Base-by-base conservation (phyloP, 2,329 filamentous ascomycete species). In the Cladosporium colombiae region DNA sequence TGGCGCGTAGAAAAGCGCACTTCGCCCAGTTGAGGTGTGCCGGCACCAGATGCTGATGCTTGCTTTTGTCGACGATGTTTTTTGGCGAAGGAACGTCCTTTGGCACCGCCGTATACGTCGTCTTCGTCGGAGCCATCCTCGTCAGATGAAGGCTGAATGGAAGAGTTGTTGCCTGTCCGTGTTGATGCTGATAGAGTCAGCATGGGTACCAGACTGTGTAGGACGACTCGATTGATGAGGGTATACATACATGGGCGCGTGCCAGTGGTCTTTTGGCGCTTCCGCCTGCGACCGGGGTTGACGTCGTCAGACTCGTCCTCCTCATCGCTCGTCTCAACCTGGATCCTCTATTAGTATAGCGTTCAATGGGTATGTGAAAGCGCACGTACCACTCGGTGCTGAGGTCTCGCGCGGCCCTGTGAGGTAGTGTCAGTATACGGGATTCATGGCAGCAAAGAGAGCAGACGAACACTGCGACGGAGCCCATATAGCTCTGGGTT, bases 401-500 rank as follows among this genome's bases (percentile, higher is more conserved):
- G 83, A 68, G 84, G 84, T 71, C 88, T 85, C 70, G 87, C 87
- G 70, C 88, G 86, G 76, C 85, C 82, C 83, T 85, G 69, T 64
- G 62, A 68, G 60, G 66, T 62, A 62, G 56, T 69, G 74, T 81
- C 74, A 81, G 78, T 76, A 68, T 69, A 57, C 58, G 56, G 29
- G 55, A 46, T 65, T 25, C 40, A 53, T 44, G 52, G 55, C 64
- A 63, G 53, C 27, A 35, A 63, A n/a, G 37, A 40, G 65, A 60
- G 69, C 59, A 49, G 40, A 80, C 90, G 69, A 89, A 95, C 93
- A 82, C 95, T 99, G 81, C 95, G 88, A 72, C 95, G 88, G 71
- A 99, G 84, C 57, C 95, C 95, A 81, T 98, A 99, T 10, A 99
- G 84, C 80, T 97, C 93, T 53, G 95, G 95, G 74, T 99, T 96